Base-by-base conservation (phyloP, 306 rosid genomes). In the Castanopsis chinensis region DNA sequence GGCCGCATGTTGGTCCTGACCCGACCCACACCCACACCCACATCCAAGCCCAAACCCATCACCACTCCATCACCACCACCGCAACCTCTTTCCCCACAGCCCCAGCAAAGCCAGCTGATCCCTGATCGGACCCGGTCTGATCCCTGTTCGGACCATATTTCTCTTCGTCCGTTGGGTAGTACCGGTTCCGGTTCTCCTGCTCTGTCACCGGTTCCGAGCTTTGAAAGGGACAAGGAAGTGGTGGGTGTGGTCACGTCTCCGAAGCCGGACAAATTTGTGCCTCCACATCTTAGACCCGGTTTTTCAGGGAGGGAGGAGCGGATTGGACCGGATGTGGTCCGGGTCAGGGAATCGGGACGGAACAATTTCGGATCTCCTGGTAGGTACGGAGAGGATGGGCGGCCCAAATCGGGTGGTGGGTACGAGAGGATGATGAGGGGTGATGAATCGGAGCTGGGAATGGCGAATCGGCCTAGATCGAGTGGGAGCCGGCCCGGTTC, bases 251-350 rank as follows among this genome's bases (percentile, higher is more conserved):
- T 74, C 60, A 28, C 59, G 11, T 75, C 89, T 49, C 75, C 78
- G 27, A 92, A 87, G 64, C 71, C 89, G 4, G 69, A 81, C 18
- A 93, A 93, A 78, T 93, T 93, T 55, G 92, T 93, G 64, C 97
- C 96, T 12, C 97, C 97, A 7, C 96, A 93, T 77, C 97, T 91
- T 8, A 85, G 97, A n/a, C 96, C 94, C 0, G 96, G 97, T 15
- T 93, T 81, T 72, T 92, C 83, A 15, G 86, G 87, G 3, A 80
- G 76, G 35, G 96, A 84, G 82, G 89, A 87, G 72, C 43, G 20
- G 59, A 74, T 79, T 19, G 83, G 81, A 11, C 86, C 85, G n/a
- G 97, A 84, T 43, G 23, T 72, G 67, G 65, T 77, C 76, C 87
- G 86, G 61, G 30, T 71, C 3, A 79, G 87, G 51, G 86, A 85